Evolutionary conservation across 2,329 filamentous ascomycete genomes (phyloP), one percentile per base, ranked within the genome.

Genomic region (Alternaria burnsii): DNA sequence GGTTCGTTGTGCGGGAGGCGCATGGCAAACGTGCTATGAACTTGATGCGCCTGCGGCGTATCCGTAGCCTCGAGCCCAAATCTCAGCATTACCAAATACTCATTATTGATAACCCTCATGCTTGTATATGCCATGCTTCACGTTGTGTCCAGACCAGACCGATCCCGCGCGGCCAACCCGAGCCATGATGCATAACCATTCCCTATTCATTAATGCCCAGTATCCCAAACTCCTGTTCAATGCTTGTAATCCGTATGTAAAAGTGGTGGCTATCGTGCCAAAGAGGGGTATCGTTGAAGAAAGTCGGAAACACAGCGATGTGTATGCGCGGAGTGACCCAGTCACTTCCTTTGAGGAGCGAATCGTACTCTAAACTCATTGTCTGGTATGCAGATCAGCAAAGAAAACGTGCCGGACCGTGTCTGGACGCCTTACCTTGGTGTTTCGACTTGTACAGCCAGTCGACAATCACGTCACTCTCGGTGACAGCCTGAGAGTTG

Each of bases 401-500:
- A 36, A 14, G 18, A 16, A 32, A 20, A 36, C 2, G 20, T 10
- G 42, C 20, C 14, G 47, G 41, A 3, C 40, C 12, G 16, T 34
- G 16, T 4, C 18, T 8, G 52, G n/a, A 5, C 30, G 42, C 34
- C 73, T 74, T 81, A 79, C 86, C 85, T 62, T 88, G 83, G 66
- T 84, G 85, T 72, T 85, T 84, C 30, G 91, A 85, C 73, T 88
- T 91, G 82, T 92, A 91, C 62, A 93, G 83, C 74, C 93, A 88
- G 66, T 91, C 90, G 58, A 94, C 90, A 58, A 95, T 90, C 66
- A 93, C 89, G 70, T 95, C 92, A 74, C 89, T 93, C 81, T 96
- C 92, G 66, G 89, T 89, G 26, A 94, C 87, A 16, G 90, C 90
- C 66, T 91, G 84, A 34, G 87, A 88, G 74, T 95, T 95, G 81